phyloP scores from a whole-genome alignment of 31 red algal species.

The Asparagopsis taxiformis region DNA sequence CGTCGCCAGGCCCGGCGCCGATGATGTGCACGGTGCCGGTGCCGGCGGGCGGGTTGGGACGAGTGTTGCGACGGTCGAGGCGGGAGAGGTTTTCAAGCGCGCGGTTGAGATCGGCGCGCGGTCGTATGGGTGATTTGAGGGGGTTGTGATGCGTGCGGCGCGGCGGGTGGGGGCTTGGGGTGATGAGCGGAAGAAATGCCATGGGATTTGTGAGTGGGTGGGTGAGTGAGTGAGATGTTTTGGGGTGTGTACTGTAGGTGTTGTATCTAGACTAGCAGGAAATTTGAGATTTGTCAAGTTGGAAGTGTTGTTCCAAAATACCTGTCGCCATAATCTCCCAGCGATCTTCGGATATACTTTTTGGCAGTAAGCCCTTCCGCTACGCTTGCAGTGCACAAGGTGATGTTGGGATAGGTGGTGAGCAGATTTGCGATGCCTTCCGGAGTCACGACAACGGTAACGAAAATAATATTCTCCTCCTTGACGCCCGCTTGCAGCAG shows the following conservation, averaged over 20 bases:
- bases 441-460: slow-evolving; percentile 71
- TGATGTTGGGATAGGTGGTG: slow-evolving; percentile 54
- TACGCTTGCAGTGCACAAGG: slow-evolving; percentile 77
- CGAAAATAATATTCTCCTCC: slow-evolving; percentile 76
- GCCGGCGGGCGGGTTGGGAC: background rate
- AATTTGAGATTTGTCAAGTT: slow-evolving; percentile 4
- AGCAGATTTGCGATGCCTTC: slow-evolving; percentile 69
- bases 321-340: slow-evolving; percentile 92
- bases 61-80: too few relatives aligned
- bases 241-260: background rate
- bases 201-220: slow-evolving; percentile 1
- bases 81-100: background rate
- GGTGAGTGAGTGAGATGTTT: background rate
- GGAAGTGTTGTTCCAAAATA: slow-evolving; percentile 87
- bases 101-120: background rate
- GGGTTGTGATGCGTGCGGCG: background rate
- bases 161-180: background rate
- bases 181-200: background rate
- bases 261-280: background rate
- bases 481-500: slow-evolving; percentile 78
- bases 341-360: slow-evolving; percentile 74
- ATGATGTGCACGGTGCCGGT: slow-evolving; percentile 35
- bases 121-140: background rate
- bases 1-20: slow-evolving; percentile 68
- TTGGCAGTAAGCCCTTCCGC: slow-evolving; percentile 72